Base-by-base conservation (phyloP, 2,329 filamentous ascomycete genomes). In the Pestalotiopsis sp. region DNA sequence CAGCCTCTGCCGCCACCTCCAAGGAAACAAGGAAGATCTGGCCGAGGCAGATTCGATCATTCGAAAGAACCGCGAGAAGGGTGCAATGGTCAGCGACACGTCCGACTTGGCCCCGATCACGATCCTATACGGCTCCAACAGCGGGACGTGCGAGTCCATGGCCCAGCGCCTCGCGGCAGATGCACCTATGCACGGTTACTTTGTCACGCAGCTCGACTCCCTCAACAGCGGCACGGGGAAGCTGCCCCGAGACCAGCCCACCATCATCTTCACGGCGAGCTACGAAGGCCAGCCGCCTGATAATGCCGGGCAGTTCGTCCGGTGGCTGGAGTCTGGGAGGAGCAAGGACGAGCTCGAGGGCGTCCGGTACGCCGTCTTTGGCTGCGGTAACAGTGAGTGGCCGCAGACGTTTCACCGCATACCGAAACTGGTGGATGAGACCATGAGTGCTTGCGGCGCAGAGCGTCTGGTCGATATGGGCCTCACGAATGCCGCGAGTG, bases 281-380 rank as follows among this genome's bases (percentile, higher is more conserved):
- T 95, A 94, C 72, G 92, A 95, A 74, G 92, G 92, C 0, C 85
- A 92, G 67, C 90, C 92, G 0, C 88, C 92, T 0, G 91, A 93
- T 70, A 94, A 95, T 70, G 92, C 92, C 0, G 84, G 82, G 0
- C 85, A 88, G 63, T 94, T 94, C 73, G 85, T 91, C 27, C 81
- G 85, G 20, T 94, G 92, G 92, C 78, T 94, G 5, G 83, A 89
- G 71, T 81, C 75, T 13, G 80, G 87, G 67, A 41, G 38, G 59
- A 83, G 80, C 9, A 70, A 79, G 3, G 80, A 85, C 3, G 82
- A 85, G 65, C 76, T 92, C 25, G 80, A 87, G 9, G 85, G 84
- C 7, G 85, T 91, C 0, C 82, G 86, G 1, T 94, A 90, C 75
- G 86, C 91, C 1, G 88, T 93, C 3, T 95, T 92, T 76, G 92